Conservation (phyloP, 805 yeast species). For the Pichia phayaonensis region DNA sequence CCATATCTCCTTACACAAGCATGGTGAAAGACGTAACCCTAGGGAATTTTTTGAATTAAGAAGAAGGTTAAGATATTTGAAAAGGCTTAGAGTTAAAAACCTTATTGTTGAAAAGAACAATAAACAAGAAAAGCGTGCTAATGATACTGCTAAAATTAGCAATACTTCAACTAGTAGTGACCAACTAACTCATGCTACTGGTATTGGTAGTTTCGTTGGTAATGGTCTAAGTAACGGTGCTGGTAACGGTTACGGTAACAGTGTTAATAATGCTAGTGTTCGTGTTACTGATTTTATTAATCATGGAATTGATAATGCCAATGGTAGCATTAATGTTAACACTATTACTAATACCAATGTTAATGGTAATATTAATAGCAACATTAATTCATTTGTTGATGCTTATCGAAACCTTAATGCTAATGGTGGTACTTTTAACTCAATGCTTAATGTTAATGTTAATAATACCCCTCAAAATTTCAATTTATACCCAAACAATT, state of each 20-base stretch:
- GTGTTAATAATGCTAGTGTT: background rate
- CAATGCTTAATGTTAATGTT: background rate
- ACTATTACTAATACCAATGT: too few species aligned
- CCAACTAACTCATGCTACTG: background rate
- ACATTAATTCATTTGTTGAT: too few species aligned
- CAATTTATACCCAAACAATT: background rate
- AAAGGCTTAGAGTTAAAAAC: background rate
- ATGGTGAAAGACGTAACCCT: conserved; percentile 47
- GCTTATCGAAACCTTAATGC: too few species aligned
- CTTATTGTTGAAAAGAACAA: conserved; percentile 7
- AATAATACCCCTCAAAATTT: background rate
- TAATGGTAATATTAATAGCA: too few species aligned
- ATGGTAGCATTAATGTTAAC: too few species aligned
- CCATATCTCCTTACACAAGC: conserved; percentile 45
- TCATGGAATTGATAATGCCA: too few species aligned
- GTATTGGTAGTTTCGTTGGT: background rate
- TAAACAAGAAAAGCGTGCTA: background rate
- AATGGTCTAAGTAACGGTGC: background rate
- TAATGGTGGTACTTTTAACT: background rate
- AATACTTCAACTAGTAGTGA: background rate
- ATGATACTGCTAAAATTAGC: background rate
- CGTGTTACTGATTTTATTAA: too few species aligned
- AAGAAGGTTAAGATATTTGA: conserved; percentile 30
- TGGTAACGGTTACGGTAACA: too few species aligned
- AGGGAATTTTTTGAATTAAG: conserved; percentile 47